Conservation (phyloP, 352 stramenopile species). For the Phytophthora brassicae region DNA sequence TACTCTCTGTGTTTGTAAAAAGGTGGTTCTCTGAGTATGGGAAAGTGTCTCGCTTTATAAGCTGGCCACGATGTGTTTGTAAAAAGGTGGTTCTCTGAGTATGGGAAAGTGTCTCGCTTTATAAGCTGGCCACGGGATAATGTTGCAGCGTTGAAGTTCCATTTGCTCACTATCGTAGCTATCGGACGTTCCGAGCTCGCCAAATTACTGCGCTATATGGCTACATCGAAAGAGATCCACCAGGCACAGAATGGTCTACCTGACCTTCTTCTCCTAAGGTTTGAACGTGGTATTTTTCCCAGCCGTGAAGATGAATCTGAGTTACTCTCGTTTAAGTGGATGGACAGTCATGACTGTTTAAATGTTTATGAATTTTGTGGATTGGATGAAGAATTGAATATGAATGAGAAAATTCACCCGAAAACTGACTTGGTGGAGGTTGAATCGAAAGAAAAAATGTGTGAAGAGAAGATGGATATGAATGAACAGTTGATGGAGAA, state of each 20-base stretch:
- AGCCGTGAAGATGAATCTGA: slow-evolving; percentile 1
- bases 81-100: slow-evolving; percentile 41
- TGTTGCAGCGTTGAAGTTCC: slow-evolving; percentile 41
- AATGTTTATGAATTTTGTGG: slow-evolving; percentile 55
- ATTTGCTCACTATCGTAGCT: slow-evolving; percentile 53
- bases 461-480: no score
- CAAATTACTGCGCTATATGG: slow-evolving; percentile 63
- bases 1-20: slow-evolving; percentile 40
- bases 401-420: slow-evolving; percentile 33
- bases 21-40: slow-evolving; percentile 50
- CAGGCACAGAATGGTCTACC: slow-evolving; percentile 73
- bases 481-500: no score
- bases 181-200: slow-evolving; percentile 46
- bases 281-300: slow-evolving; percentile 20
- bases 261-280: slow-evolving; percentile 60
- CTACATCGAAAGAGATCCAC: slow-evolving; percentile 68
- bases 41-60: slow-evolving; percentile 66
- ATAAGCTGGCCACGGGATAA: slow-evolving; percentile 51
- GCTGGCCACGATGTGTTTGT: slow-evolving; percentile 46
- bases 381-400: slow-evolving; percentile 58
- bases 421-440: not conserved
- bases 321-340: not conserved
- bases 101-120: slow-evolving; percentile 65
- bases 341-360: slow-evolving; percentile 43
- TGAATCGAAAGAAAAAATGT: not conserved